phyloP scores from a whole-genome alignment of 2,329 filamentous ascomycete species.

The Teratosphaeriaceae sp. region DNA sequence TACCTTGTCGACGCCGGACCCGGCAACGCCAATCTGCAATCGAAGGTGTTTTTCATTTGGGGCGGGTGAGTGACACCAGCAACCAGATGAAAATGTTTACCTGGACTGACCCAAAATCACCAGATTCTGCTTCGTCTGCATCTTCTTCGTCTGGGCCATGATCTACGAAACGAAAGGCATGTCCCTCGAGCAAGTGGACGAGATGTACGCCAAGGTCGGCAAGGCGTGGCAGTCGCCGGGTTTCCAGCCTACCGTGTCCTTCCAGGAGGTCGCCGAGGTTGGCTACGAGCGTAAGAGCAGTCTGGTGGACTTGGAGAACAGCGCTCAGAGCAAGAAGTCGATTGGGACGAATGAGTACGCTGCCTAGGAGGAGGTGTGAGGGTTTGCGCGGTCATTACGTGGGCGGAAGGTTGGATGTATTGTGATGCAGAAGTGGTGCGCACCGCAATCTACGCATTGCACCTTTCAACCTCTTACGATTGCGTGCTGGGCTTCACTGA shows the following conservation, averaged over 20 bases:
- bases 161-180: slow-evolving; percentile 82
- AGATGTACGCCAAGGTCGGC: slow-evolving; percentile 61
- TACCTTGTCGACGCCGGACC: slow-evolving; percentile 63
- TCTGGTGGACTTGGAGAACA: slow-evolving; percentile 23
- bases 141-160: slow-evolving; percentile 33
- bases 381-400: too few relatives aligned
- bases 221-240: slow-evolving; percentile 50
- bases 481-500: too few relatives aligned
- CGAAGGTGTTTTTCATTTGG: slow-evolving; percentile 56
- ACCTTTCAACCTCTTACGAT: too few relatives aligned
- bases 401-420: too few relatives aligned
- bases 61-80: too few relatives aligned
- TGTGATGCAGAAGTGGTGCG: too few relatives aligned
- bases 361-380: background rate
- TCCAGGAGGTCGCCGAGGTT: slow-evolving; percentile 39
- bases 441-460: too few relatives aligned
- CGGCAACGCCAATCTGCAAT: slow-evolving; percentile 59
- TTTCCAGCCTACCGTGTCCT: slow-evolving; percentile 45
- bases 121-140: slow-evolving; percentile 49
- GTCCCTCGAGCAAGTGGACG: slow-evolving; percentile 72
- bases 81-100: too few relatives aligned
- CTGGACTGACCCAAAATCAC: too few relatives aligned
- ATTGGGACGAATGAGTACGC: background rate
- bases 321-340: slow-evolving; percentile 1
- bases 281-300: slow-evolving; percentile 20